Evolutionary conservation across 2,329 filamentous ascomycete species (phyloP).

Genomic region (Phoma sp.): DNA sequence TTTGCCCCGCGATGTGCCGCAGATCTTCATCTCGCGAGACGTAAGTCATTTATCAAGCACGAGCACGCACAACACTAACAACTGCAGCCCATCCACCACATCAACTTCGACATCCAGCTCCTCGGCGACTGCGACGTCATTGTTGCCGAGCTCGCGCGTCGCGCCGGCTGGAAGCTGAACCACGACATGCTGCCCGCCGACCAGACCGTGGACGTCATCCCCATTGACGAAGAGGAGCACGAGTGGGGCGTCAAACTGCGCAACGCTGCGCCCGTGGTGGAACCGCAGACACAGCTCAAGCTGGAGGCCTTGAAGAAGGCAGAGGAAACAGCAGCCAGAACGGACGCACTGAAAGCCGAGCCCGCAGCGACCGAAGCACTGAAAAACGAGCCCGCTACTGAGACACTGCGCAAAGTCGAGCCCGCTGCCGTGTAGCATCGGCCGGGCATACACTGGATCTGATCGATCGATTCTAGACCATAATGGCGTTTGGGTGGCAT

Average conservation of each 20-base stretch:
- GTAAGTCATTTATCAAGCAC: slow-evolving; percentile 49
- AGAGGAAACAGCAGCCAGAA: no score
- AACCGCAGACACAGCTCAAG: slow-evolving; percentile 15
- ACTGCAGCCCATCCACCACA: slow-evolving; percentile 75
- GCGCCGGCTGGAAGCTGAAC: slow-evolving; percentile 78
- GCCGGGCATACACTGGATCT: no score
- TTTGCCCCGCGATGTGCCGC: slow-evolving; percentile 79
- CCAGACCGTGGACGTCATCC: slow-evolving; percentile 66
- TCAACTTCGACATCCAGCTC: slow-evolving; percentile 95
- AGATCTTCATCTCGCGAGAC: slow-evolving; percentile 87
- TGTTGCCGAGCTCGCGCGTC: slow-evolving; percentile 82
- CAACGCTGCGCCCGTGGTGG: slow-evolving; percentile 24
- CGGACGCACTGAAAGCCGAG: no score
- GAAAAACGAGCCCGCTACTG: no score
- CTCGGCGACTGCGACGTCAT: slow-evolving; percentile 95
- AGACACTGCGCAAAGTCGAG: no score
- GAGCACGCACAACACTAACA: slow-evolving; percentile 8
- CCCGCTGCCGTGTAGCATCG: no score
- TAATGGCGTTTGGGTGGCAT: slow-evolving; percentile 3
- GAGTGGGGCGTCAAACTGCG: slow-evolving; percentile 39
- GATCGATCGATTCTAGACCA: not conserved
- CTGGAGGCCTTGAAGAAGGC: slow-evolving; percentile 5
- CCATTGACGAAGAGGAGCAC: slow-evolving; percentile 40
- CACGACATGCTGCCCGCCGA: slow-evolving; percentile 83
- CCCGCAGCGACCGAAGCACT: no score